Evolutionary conservation across 164 flowering plant species (phyloP).

Genomic region (Aristolochia contorta): DNA sequence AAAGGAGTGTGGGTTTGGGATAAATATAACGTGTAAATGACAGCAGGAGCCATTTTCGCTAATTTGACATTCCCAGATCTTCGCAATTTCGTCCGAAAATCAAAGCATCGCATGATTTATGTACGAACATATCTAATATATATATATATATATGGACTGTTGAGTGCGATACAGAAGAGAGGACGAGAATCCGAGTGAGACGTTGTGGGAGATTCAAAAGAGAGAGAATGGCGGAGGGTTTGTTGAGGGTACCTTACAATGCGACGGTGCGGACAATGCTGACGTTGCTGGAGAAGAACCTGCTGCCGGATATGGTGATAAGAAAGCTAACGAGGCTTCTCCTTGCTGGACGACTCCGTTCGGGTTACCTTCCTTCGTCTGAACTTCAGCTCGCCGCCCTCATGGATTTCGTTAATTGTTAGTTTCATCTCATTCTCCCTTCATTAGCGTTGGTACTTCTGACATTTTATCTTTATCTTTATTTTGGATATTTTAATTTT

Average conservation of each 20-base stretch:
- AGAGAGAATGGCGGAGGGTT: constrained; percentile 19
- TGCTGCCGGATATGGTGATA: constrained; percentile 66
- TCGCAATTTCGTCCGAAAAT: too few species aligned
- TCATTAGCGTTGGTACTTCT: background rate
- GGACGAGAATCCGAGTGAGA: too few species aligned
- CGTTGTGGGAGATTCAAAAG: too few species aligned
- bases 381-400: constrained; percentile 61
- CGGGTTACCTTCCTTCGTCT: constrained; percentile 52
- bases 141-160: too few species aligned
- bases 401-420: constrained; percentile 59
- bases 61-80: too few species aligned
- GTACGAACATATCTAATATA: too few species aligned
- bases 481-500: background rate
- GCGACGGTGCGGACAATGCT: constrained; percentile 50
- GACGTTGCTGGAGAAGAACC: constrained; percentile 53
- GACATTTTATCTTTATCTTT: background rate
- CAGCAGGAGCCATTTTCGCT: too few species aligned
- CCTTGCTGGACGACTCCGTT: constrained; percentile 64
- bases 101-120: too few species aligned
- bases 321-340: constrained; percentile 68
- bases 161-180: too few species aligned
- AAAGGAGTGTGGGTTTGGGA: too few species aligned
- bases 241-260: constrained; percentile 51
- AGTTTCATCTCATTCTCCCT: background rate
- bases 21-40: too few species aligned